Conservation (phyloP, 192 early-diverging fungal genomes). For the Backusella psychrophila region DNA sequence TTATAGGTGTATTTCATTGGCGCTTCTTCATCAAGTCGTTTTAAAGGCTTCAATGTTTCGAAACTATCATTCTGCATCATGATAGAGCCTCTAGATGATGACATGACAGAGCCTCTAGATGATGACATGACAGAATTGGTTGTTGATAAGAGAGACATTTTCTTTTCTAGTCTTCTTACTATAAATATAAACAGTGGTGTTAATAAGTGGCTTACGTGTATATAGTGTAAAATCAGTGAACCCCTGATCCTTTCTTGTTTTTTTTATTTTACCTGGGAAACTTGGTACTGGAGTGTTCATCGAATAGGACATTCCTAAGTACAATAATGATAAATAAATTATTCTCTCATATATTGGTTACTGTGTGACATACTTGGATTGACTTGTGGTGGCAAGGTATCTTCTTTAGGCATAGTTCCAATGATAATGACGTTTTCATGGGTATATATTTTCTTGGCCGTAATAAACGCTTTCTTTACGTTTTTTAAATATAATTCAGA, state of each 20-base stretch:
- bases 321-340: neutral
- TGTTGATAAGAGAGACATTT: neutral
- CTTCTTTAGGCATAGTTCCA: neutral
- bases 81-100: neutral
- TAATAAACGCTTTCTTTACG: neutral
- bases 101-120: neutral
- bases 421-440: constrained; percentile 6
- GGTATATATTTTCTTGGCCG: neutral
- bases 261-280: neutral
- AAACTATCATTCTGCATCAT: neutral
- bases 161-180: neutral
- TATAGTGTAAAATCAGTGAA: neutral
- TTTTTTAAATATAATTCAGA: neutral
- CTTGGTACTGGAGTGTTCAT: neutral
- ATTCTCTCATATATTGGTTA: neutral
- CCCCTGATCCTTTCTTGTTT: neutral
- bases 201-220: neutral
- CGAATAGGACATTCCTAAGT: neutral
- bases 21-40: neutral
- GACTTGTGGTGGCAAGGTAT: neutral
- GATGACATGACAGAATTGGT: neutral
- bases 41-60: neutral
- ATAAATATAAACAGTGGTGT: neutral
- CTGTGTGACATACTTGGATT: neutral
- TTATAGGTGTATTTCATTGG: neutral